Base-by-base conservation (phyloP, 805 yeast species). In the Zygoascus flipseniorum region DNA sequence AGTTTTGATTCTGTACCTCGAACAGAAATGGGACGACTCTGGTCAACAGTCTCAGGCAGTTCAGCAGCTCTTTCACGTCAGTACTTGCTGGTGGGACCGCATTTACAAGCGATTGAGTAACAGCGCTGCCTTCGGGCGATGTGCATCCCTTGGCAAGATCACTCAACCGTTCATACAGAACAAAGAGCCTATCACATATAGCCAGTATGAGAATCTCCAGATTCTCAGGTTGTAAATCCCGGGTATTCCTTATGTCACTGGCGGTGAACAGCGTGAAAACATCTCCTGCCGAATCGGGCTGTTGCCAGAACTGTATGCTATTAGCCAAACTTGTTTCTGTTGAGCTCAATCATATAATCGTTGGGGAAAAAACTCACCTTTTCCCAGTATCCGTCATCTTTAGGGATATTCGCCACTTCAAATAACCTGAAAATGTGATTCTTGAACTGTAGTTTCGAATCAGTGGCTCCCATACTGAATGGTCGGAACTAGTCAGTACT, bases 401-500 rank as follows among this genome's bases (percentile, higher is more conserved):
- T 57, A 4, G 74, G 60, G 14, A 72, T 62, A 16, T 65, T 65
- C 4, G 58, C 53, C 14, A 54, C 60, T 54, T 63, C 65, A 54
- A 63, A 62, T 28, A 87, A 75, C 57, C 74, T 72, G 62, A 76
- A 76, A 56, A 86, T 77, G 61, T 82, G 87, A 61, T 76, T 77
- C 64, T 79, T 81, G 66, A 80, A 78, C 52, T 73, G 72, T 41
- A 79, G 69, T 62, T 76, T 83, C 23, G 90, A 86, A 54, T 86
- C 92, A n/a, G 83, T 72, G 32, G 83, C 78, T 43, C 85, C 89
- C 95, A 88, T 88, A 35, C 13, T 50, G 42, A 35, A n/a, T 35
- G 8, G 39, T 23, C 6, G 28, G 28, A 23, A 23, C 28, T 23
- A 23, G 28, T 23, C 28, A 23, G 28, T 23, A 23, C 28, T 4